Conservation (phyloP, 805 yeast species). For the Myxozyma lipomycoides region DNA sequence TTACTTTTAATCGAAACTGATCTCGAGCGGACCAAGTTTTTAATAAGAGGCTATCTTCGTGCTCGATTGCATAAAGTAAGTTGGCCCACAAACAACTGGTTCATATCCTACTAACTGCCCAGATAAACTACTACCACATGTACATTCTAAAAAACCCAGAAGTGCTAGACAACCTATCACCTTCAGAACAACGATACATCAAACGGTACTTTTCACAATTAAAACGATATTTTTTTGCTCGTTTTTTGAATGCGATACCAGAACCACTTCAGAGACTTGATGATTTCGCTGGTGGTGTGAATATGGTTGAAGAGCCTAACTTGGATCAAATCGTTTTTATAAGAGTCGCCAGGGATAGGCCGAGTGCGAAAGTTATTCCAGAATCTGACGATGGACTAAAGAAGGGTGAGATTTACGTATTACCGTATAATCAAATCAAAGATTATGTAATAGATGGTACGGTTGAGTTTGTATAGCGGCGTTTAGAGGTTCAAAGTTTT, state of each 20-base stretch:
- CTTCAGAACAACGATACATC: constrained; percentile 63
- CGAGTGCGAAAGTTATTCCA: constrained; percentile 40
- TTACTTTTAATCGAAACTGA: constrained; percentile 87
- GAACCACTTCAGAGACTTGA: constrained; percentile 65
- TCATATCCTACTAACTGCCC: constrained; percentile 1
- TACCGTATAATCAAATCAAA: constrained; percentile 57
- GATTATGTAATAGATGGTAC: constrained; percentile 41
- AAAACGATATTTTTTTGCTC: constrained; percentile 59
- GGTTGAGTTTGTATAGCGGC: constrained; percentile 13
- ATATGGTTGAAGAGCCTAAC: constrained; percentile 80
- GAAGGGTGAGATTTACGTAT: constrained; percentile 66
- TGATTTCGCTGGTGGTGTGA: constrained; percentile 61
- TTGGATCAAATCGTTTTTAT: constrained; percentile 74
- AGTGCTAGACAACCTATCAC: constrained; percentile 45
- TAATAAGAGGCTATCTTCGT: constrained; percentile 76
- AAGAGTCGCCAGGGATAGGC: constrained; percentile 44
- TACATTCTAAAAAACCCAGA: constrained; percentile 50
- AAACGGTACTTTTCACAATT: constrained; percentile 37
- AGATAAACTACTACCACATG: constrained; percentile 67
- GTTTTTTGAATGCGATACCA: constrained; percentile 68
- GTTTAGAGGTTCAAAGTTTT: background rate
- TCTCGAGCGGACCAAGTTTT: constrained; percentile 76
- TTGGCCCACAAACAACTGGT: too few relatives aligned
- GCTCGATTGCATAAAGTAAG: constrained; percentile 51
- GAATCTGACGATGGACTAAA: constrained; percentile 52